These are phyloP conservation scores for Aschersonia sp. DNA, from an alignment of 2,329 filamentous ascomycete species.

Conservation along the genomic window DNA sequence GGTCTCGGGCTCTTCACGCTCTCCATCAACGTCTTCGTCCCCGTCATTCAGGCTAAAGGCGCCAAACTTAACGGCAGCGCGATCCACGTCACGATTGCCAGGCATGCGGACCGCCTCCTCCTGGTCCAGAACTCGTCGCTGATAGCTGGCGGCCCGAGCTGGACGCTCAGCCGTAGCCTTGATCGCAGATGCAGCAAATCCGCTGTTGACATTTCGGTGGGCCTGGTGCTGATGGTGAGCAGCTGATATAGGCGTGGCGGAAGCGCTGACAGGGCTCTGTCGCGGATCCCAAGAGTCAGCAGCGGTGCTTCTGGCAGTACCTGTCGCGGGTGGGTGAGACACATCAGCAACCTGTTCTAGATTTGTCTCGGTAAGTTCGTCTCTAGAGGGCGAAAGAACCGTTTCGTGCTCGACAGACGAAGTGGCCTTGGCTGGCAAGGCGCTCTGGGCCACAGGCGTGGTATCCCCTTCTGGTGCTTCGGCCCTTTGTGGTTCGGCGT, in stretches of 20 bases:
- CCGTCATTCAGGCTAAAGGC: constrained; percentile 80
- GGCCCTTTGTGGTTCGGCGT: constrained; percentile 19
- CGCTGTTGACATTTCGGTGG: constrained; percentile 40
- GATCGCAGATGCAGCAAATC: constrained; percentile 66
- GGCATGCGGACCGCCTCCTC: constrained; percentile 98
- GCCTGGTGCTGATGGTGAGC: constrained; percentile 47
- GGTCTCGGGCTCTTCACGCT: constrained; percentile 90
- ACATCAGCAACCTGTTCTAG: constrained; percentile 79
- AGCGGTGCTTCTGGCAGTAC: constrained; percentile 77
- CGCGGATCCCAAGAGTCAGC: constrained; percentile 74
- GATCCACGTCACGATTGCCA: constrained; percentile 86
- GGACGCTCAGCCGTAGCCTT: constrained; percentile 57
- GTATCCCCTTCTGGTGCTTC: constrained; percentile 20
- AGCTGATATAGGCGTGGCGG: constrained; percentile 51
- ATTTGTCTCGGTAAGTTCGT: constrained; percentile 81
- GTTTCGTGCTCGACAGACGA: constrained; percentile 32
- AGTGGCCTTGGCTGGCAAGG: constrained; percentile 9
- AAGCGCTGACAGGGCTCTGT: constrained; percentile 41
- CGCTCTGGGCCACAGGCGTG: constrained; percentile 18
- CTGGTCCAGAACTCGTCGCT: constrained; percentile 73
- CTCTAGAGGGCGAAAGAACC: constrained; percentile 55
- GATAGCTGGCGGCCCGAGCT: constrained; percentile 62
- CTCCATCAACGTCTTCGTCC: constrained; percentile 83
- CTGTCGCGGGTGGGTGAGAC: constrained; percentile 62
- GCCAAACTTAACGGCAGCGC: constrained; percentile 88